These are phyloP conservation scores for Moringa oleifera DNA, from an alignment of 345 rosid genomes.

Conservation along the genomic window DNA sequence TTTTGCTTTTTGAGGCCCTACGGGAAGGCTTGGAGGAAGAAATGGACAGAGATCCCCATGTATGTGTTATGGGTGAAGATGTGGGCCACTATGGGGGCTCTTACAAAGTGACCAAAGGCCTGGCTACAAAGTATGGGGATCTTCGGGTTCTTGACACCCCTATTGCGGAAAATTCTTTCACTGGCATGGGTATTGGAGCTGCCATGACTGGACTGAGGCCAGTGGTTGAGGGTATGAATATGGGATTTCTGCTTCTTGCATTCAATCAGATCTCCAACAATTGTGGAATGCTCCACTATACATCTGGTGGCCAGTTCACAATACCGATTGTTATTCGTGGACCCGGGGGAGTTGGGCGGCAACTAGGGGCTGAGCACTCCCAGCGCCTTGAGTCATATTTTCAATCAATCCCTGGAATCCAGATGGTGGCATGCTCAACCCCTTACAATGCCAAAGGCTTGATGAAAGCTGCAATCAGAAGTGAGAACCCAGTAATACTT, in stretches of 20 bases:
- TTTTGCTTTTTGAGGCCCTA: slow-evolving; percentile 87
- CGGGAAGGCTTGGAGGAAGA: slow-evolving; percentile 95
- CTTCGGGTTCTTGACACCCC: slow-evolving; percentile 96
- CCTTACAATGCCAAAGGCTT: slow-evolving; percentile 98
- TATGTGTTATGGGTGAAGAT: slow-evolving; percentile 96
- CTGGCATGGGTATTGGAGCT: slow-evolving; percentile 97
- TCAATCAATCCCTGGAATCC: slow-evolving; percentile 98
- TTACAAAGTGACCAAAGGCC: slow-evolving; percentile 78
- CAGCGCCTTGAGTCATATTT: slow-evolving; percentile 96
- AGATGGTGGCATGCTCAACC: slow-evolving; percentile 98
- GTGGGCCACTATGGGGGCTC: slow-evolving; percentile 98
- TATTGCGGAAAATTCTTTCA: slow-evolving; percentile 92
- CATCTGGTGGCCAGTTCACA: slow-evolving; percentile 94
- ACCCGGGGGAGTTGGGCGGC: slow-evolving; percentile 98
- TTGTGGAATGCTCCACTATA: slow-evolving; percentile 98
- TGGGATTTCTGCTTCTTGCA: slow-evolving; percentile 96
- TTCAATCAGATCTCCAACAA: slow-evolving; percentile 98
- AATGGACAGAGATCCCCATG: slow-evolving; percentile 86
- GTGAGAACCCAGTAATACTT: slow-evolving; percentile 93
- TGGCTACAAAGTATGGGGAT: slow-evolving; percentile 77
- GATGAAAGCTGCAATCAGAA: slow-evolving; percentile 98
- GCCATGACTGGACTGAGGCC: slow-evolving; percentile 96
- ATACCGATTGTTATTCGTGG: slow-evolving; percentile 92
- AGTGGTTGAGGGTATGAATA: slow-evolving; percentile 88
- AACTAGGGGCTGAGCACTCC: slow-evolving; percentile 96